Evolutionary conservation across 176 grass and related monocot genomes (phyloP).

Genomic region (Carex cristatella): DNA sequence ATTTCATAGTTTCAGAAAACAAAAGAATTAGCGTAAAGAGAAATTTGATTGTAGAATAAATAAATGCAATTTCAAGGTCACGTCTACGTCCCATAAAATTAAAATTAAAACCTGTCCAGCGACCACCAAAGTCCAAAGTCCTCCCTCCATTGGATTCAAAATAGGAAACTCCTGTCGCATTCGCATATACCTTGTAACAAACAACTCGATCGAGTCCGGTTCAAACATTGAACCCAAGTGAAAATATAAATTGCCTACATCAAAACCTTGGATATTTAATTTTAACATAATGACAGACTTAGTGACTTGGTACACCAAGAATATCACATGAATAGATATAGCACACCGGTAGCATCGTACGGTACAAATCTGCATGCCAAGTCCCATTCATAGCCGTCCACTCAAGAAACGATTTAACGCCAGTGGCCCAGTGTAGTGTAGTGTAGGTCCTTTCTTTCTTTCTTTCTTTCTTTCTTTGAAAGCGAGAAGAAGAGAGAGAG

Average conservation of each 20-base stretch:
- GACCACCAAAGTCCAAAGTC: neutral
- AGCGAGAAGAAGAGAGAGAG: neutral
- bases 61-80: neutral
- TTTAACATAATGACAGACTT: neutral
- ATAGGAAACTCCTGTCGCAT: neutral
- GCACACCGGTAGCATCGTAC: neutral
- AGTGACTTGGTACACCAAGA: neutral
- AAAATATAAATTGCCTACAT: neutral
- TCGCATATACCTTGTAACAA: neutral
- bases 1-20: neutral
- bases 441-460: neutral
- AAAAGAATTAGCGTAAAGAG: neutral
- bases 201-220: neutral
- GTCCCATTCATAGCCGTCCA: neutral
- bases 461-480: neutral
- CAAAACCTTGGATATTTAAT: neutral
- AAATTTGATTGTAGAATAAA: neutral
- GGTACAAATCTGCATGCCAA: slow-evolving; percentile 3
- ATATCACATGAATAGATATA: neutral
- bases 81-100: neutral
- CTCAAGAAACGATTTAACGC: slow-evolving; percentile 6
- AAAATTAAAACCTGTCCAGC: neutral
- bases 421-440: too few relatives aligned
- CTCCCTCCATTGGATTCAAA: neutral
- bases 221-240: neutral